Percentiles rank a stretch among this genome's conserved stretches.
These are phyloP conservation scores for Adansonia gregorii DNA, from an alignment of 441 rosid genomes.

Conservation along the genomic window DNA sequence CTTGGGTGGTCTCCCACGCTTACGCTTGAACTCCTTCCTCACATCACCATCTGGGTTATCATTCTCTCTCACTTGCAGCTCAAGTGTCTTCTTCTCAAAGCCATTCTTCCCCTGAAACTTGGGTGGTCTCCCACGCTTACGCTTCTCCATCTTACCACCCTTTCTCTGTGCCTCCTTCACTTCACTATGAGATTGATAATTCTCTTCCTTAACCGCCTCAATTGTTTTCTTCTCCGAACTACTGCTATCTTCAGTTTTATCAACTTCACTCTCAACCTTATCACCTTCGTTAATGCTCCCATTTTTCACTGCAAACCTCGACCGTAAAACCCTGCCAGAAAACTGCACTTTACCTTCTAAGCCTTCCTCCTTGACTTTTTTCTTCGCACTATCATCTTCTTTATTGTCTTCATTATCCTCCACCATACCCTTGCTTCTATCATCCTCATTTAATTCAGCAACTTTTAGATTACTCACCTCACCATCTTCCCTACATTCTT, in stretches of 20 bases:
- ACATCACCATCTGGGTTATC: background rate
- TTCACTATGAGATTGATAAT: background rate
- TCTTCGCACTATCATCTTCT: conserved; percentile 36
- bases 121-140: conserved; percentile 30
- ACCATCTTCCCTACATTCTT: conserved; percentile 29
- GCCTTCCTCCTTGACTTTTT: conserved; percentile 29
- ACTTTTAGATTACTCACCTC: conserved; percentile 20
- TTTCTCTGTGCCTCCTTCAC: conserved; percentile 7
- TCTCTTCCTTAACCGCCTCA: conserved; percentile 1
- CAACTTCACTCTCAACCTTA: conserved; percentile 22
- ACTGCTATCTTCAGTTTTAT: conserved; percentile 22
- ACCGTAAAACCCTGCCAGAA: conserved; percentile 57
- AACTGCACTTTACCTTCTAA: conserved; percentile 31
- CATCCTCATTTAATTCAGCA: conserved; percentile 26
- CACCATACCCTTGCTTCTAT: conserved; percentile 32
- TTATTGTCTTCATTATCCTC: conserved; percentile 32
- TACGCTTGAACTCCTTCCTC: conserved; percentile 14
- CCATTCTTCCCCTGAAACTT: background rate
- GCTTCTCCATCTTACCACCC: conserved; percentile 11
- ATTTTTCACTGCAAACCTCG: conserved; percentile 39
- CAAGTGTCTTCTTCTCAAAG: background rate
- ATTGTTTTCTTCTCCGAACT: conserved; percentile 24
- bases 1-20: conserved; percentile 38
- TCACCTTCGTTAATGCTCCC: conserved; percentile 24
- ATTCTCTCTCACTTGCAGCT: conserved; percentile 11